Base-by-base conservation (phyloP, 768 basidiomycete species). In the Phlegmacium glaucopus region DNA sequence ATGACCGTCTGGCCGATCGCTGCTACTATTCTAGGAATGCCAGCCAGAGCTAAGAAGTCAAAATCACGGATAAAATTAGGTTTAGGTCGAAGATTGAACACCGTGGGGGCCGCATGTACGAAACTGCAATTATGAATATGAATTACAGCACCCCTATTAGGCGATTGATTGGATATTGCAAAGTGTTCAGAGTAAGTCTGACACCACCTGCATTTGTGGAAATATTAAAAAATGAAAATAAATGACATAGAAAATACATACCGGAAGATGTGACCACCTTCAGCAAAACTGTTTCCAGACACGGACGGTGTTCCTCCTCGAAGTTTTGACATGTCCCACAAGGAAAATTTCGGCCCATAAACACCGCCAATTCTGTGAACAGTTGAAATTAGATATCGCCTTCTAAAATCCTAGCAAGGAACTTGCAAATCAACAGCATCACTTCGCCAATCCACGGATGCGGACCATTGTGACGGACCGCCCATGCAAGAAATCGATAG, bases 281-380 rank as follows among this genome's bases (percentile, higher is more conserved):
- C 83, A 26, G 79, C 70, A 50, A 86, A 87, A 57, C 76, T 82
- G 45, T 69, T 66, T 2, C 85, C 85, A 4, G 75, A 74, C n/a
- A 76, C 66, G 52, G 69, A 67, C 1, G 90, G 90, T 52, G 86
- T 82, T 6, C 90, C 90, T 27, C 90, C 90, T 37, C 78, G 75
- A 29, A 90, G 67, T 55, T 78, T 79, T 10, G 79, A 75, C 44
- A 87, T 72, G 59, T 92, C 85, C 90, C 90, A 92, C 15, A 92
- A 61, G 12, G 80, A 76, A 60, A 87, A 90, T 43, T 72, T 74
- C n/a, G 80, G 70, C 8, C 86, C 85, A 59, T 82, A 90, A 16
- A 80, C 79, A 26, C 83, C 85, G 34, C 90, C 90, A 38, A 92
- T 75, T 44, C 90, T 91, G 49, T 7, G 37, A 32, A 45, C 27